Conservation (phyloP, 306 rosid species). For the Cicer chorassanicum region DNA sequence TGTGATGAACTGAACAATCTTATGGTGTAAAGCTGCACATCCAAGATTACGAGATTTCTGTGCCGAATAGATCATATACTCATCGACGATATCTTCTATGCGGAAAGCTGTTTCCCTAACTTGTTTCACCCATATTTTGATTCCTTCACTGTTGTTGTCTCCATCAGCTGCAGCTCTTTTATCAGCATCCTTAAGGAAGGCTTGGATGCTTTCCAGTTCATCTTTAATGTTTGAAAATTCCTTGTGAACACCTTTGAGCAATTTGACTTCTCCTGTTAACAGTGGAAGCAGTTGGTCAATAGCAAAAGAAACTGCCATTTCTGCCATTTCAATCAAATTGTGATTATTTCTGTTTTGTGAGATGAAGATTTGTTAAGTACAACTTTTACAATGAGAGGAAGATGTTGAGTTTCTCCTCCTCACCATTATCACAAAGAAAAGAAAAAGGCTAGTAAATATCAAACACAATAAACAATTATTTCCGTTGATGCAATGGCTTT, state of each 20-base stretch:
- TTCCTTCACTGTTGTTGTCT: background rate
- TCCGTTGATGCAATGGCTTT: too few species aligned
- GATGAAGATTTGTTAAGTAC: too few species aligned
- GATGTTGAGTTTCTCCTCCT: too few species aligned
- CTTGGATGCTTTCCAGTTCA: background rate
- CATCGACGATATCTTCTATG: background rate
- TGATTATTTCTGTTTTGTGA: too few species aligned
- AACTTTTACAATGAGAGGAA: too few species aligned
- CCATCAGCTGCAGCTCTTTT: background rate
- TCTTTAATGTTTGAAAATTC: background rate
- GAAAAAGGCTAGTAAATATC: too few species aligned
- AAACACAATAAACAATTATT: too few species aligned
- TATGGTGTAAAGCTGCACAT: background rate
- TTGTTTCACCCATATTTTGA: conserved; percentile 3
- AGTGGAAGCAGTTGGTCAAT: background rate
- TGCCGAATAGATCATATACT: background rate
- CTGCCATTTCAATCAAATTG: background rate
- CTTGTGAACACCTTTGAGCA: background rate
- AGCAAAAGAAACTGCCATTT: background rate
- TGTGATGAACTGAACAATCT: background rate
- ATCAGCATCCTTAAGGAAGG: background rate
- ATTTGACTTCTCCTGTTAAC: background rate
- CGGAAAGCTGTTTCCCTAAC: background rate
- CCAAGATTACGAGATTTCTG: background rate
- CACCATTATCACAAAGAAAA: too few species aligned